Conservation (phyloP, 106 monocot genomes). For the Chionographis japonica region DNA sequence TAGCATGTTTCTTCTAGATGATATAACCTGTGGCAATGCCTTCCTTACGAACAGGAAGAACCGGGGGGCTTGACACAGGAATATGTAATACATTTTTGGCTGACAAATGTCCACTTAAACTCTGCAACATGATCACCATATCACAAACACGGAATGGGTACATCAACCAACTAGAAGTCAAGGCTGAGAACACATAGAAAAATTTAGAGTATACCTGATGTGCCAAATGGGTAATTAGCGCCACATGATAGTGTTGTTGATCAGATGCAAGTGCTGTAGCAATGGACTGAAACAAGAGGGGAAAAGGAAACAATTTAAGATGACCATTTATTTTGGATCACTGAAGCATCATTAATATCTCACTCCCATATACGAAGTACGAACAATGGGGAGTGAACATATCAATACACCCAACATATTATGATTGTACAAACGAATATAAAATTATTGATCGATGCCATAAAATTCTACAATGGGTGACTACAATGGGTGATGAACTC, state of each 20-base stretch:
- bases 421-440: too few relatives aligned
- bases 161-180: not conserved
- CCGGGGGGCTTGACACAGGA: slow-evolving; percentile 52
- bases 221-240: slow-evolving; percentile 67
- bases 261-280: slow-evolving; percentile 51
- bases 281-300: slow-evolving; percentile 49
- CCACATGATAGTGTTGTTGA: slow-evolving; percentile 40
- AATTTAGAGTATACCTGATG: slow-evolving; percentile 44
- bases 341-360: too few relatives aligned
- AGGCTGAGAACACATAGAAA: not conserved
- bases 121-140: slow-evolving; percentile 23
- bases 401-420: too few relatives aligned
- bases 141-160: not conserved
- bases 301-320: too few relatives aligned
- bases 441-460: too few relatives aligned
- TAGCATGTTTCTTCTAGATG: not conserved
- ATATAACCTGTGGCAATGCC: slow-evolving; percentile 23
- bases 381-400: too few relatives aligned
- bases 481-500: not conserved
- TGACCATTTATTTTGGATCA: too few relatives aligned
- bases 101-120: slow-evolving; percentile 32
- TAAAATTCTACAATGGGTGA: not conserved
- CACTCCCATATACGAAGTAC: too few relatives aligned
- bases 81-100: slow-evolving; percentile 45
- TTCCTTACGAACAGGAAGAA: slow-evolving; percentile 28